phyloP scores from a whole-genome alignment of 768 basidiomycete genomes.

The Suillus paluster region DNA sequence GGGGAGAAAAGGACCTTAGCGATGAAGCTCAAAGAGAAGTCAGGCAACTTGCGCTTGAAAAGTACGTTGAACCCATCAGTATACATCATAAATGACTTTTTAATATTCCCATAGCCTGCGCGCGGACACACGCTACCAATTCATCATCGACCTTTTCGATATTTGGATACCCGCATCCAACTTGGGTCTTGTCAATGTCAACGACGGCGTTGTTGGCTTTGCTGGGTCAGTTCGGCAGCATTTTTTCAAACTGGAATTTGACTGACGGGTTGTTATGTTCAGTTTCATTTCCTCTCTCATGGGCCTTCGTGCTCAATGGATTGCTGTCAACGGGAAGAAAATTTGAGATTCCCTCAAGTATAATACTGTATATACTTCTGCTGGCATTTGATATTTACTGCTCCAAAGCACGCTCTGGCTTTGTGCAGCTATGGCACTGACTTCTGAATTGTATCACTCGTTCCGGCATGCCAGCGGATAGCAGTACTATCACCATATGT shows the following conservation, averaged over 20 bases:
- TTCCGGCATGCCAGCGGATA: too few species aligned
- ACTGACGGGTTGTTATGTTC: constrained; percentile 11
- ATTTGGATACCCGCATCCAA: constrained; percentile 89
- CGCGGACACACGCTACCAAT: constrained; percentile 71
- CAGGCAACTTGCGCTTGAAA: constrained; percentile 58
- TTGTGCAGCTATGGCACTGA: background rate
- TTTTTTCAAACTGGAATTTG: background rate
- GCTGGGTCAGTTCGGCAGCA: constrained; percentile 66
- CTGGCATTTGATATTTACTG: too few species aligned
- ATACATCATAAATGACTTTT: background rate
- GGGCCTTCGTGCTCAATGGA: constrained; percentile 72
- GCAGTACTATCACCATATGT: background rate
- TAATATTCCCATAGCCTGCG: constrained; percentile 52
- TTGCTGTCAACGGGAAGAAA: constrained; percentile 50
- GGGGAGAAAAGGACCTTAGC: constrained; percentile 71
- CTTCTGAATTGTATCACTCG: background rate
- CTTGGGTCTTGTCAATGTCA: constrained; percentile 73
- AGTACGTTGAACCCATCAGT: constrained; percentile 41
- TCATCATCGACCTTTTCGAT: constrained; percentile 85
- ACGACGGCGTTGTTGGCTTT: constrained; percentile 85
- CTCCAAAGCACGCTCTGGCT: background rate
- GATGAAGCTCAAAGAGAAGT: constrained; percentile 68
- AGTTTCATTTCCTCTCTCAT: constrained; percentile 76
- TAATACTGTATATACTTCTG: background rate
- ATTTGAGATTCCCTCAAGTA: background rate